Percentiles rank a stretch among this genome's conserved stretches.
Evolutionary conservation across 2,329 filamentous ascomycete species (phyloP).

Genomic region (Biscogniauxia mediterranea): DNA sequence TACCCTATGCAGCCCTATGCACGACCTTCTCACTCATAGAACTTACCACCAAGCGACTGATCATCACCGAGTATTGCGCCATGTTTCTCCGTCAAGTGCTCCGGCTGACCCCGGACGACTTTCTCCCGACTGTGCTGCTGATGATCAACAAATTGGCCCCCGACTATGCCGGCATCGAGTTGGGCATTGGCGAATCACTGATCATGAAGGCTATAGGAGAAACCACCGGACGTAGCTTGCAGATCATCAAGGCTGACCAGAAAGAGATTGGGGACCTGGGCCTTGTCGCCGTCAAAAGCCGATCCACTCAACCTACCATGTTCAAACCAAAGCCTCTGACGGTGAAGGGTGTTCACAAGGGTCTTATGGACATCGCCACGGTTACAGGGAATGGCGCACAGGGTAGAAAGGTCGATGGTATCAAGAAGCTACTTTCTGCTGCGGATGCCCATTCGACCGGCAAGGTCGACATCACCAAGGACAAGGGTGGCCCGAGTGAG

Average conservation of each 20-base stretch:
- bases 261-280: constrained; percentile 95
- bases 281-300: constrained; percentile 90
- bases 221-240: constrained; percentile 81
- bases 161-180: constrained; percentile 92
- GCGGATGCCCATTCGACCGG: constrained; percentile 72
- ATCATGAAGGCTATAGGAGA: constrained; percentile 99
- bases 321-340: constrained; percentile 95
- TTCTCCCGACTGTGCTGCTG: constrained; percentile 83
- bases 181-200: constrained; percentile 96
- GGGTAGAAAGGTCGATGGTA: constrained; percentile 84
- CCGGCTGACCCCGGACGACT: constrained; percentile 80
- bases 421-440: constrained; percentile 94
- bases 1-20: constrained; percentile 92
- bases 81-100: constrained; percentile 93
- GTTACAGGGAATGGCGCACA: constrained; percentile 84
- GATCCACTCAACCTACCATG: constrained; percentile 95
- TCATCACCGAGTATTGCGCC: constrained; percentile 86
- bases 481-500: constrained; percentile 92
- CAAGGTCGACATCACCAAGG: constrained; percentile 85
- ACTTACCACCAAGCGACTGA: constrained; percentile 85
- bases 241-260: constrained; percentile 92
- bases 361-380: constrained; percentile 84
- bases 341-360: constrained; percentile 80
- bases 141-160: constrained; percentile 99
- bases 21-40: constrained; percentile 93